Evolutionary conservation across 2,329 filamentous ascomycete genomes (phyloP).

Genomic region (Pseudophaeomoniella oleicola): DNA sequence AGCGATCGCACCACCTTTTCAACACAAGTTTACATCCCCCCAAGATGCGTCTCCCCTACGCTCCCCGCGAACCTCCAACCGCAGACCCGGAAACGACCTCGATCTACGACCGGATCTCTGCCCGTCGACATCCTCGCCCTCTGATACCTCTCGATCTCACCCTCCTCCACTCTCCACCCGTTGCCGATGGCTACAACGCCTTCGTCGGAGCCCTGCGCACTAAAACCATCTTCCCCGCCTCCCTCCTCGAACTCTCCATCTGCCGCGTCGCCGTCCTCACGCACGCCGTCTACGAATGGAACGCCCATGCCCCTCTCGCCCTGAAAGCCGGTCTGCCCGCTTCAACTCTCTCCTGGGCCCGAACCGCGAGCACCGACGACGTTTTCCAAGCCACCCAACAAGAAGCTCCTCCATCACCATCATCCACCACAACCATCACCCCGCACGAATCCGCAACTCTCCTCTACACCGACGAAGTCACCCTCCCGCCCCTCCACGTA

Average conservation of each 20-base stretch:
- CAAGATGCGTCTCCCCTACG: slow-evolving; percentile 23
- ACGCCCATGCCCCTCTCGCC: slow-evolving; percentile 56
- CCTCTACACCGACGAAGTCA: slow-evolving; percentile 71
- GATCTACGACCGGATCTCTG: slow-evolving; percentile 49
- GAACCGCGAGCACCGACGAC: not conserved
- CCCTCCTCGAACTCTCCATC: slow-evolving; percentile 61
- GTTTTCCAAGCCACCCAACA: not conserved
- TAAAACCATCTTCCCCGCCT: slow-evolving; percentile 29
- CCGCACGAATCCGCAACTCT: slow-evolving; percentile 38
- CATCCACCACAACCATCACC: too few relatives aligned
- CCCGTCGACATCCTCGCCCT: slow-evolving; percentile 52
- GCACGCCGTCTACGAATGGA: slow-evolving; percentile 73
- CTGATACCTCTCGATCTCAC: slow-evolving; percentile 63
- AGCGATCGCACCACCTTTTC: too few relatives aligned
- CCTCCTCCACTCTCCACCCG: slow-evolving; percentile 57
- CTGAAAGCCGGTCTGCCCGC: slow-evolving; percentile 20
- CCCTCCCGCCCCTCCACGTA: slow-evolving; percentile 54
- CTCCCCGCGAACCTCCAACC: slow-evolving; percentile 13
- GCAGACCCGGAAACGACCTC: slow-evolving; percentile 13
- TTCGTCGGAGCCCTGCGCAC: slow-evolving; percentile 42
- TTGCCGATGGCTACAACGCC: slow-evolving; percentile 56
- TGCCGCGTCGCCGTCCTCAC: slow-evolving; percentile 69
- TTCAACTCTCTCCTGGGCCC: slow-evolving; percentile 1
- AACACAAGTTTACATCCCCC: not conserved
- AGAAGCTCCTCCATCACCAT: not conserved